Evolutionary conservation across 257 asterid genomes (phyloP), one percentile per base, ranked within the genome.

Genomic region (Ajuga chamaepitys): DNA sequence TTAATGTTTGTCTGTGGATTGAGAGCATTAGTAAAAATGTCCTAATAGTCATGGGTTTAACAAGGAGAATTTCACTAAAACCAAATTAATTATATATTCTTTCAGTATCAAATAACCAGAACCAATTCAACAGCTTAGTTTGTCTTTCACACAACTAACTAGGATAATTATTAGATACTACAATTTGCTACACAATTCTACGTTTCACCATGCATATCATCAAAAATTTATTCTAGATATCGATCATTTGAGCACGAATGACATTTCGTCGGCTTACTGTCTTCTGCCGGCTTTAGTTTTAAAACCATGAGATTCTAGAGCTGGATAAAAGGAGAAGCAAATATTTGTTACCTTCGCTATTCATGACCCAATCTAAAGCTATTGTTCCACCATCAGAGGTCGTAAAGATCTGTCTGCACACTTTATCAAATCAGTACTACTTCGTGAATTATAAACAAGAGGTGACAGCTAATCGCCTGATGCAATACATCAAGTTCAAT

Each of bases 301-400:
- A 9, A 18, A 40, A 48, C 14, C 32, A 58, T 60, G 26, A 22
- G 47, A 32, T 35, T n/a, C 40, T 37, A 56, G 35, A 21, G 46
- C 7, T 13, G 63, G 17, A 14, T 51, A 52, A 48, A 47, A 17
- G 13, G 61, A 32, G 17, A 35, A 14, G 44, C 47, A 55, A 70
- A 53, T 58, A 13, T 38, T 65, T 58, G 58, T 50, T 74, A 87
- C 88, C 97, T 64, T 82, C 78, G 2, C 25, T 68, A 51, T 73
- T 81, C 81, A 56, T 68, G 64, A 83, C 81, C 97, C 97, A 90
- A 77, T 90, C 96, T 77, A 90, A 70, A 70, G 97, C 95, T 61
- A 90, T 32, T n/a, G 97, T 90, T 70, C 92, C 97, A 13, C 95
- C 97, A 72, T 90, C 95, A 40, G 80, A 64, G 35, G 90, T 70